Conservation (phyloP, 768 basidiomycete species). For the Leccinum imitatum region DNA sequence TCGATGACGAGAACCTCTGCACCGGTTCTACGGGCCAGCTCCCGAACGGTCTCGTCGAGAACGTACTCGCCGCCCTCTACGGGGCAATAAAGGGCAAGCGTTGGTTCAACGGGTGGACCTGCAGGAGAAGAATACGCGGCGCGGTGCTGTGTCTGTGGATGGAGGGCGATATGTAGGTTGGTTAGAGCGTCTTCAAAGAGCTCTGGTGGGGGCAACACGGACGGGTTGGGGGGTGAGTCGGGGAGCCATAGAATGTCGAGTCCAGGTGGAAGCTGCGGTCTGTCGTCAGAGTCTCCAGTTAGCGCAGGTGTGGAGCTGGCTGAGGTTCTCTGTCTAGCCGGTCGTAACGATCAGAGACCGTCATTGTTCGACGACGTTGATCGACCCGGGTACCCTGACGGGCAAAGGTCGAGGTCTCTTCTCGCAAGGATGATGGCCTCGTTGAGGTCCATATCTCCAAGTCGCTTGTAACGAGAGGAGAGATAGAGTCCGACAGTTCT, state of each 20-base stretch:
- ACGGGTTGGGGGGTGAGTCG: slow-evolving; percentile 27
- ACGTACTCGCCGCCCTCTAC: slow-evolving; percentile 80
- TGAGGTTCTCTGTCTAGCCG: slow-evolving; percentile 12
- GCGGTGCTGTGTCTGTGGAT: slow-evolving; percentile 78
- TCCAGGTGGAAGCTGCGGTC: slow-evolving; percentile 51
- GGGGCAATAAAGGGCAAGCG: slow-evolving; percentile 84
- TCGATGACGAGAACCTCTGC: slow-evolving; percentile 87
- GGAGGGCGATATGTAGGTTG: slow-evolving; percentile 73
- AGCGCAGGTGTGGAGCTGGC: not conserved
- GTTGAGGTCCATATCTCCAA: no score
- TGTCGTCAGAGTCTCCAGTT: slow-evolving; percentile 27
- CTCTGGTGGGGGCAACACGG: slow-evolving; percentile 64
- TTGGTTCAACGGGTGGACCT: slow-evolving; percentile 68
- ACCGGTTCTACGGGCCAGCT: slow-evolving; percentile 68
- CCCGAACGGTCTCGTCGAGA: slow-evolving; percentile 74
- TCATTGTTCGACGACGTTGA: no score
- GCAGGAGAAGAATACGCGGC: slow-evolving; percentile 57
- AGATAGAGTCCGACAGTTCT: no score
- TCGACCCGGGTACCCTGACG: no score
- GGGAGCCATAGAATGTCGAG: slow-evolving; percentile 69
- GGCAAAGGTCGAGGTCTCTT: no score
- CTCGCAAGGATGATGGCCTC: no score
- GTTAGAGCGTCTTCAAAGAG: slow-evolving; percentile 75
- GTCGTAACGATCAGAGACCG: no score
- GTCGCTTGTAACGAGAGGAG: no score